Evolutionary conservation across 2,329 filamentous ascomycete genomes (phyloP).

Genomic region (Apiospora pterosperma): DNA sequence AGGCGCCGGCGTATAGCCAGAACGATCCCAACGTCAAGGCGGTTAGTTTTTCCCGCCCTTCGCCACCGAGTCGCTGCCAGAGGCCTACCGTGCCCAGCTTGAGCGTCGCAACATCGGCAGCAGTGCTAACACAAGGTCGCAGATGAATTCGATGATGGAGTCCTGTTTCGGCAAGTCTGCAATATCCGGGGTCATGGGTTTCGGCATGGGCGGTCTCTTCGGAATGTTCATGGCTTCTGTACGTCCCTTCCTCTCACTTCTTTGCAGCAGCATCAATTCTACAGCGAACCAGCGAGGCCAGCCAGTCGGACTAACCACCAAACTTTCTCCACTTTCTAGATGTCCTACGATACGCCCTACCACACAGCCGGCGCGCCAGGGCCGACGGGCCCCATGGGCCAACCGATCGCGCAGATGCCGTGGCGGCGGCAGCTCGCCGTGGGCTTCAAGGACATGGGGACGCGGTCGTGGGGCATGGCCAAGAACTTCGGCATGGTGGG

Average conservation of each 20-base stretch:
- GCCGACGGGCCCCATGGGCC: slow-evolving; percentile 32
- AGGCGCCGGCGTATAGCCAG: slow-evolving; percentile 21
- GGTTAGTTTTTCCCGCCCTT: slow-evolving; percentile 29
- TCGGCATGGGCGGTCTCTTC: slow-evolving; percentile 89
- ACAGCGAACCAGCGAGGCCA: neutral
- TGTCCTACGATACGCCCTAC: slow-evolving; percentile 96
- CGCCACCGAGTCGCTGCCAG: neutral
- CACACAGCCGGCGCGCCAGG: slow-evolving; percentile 40
- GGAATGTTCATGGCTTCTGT: slow-evolving; percentile 98
- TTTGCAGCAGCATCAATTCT: neutral
- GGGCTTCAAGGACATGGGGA: slow-evolving; percentile 95
- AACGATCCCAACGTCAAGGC: slow-evolving; percentile 52
- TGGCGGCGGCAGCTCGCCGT: slow-evolving; percentile 76
- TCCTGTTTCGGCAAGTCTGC: slow-evolving; percentile 86
- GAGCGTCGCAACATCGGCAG: neutral
- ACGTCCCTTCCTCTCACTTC: slow-evolving; percentile 34
- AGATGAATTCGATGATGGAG: slow-evolving; percentile 87
- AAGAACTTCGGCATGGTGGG: slow-evolving; percentile 96
- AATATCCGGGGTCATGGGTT: slow-evolving; percentile 90
- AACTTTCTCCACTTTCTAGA: slow-evolving; percentile 48
- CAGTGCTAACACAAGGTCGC: slow-evolving; percentile 2
- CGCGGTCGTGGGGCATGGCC: slow-evolving; percentile 74
- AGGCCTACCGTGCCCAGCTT: neutral
- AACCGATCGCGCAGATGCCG: slow-evolving; percentile 61
- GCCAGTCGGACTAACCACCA: slow-evolving; percentile 2